phyloP scores from a whole-genome alignment of 73 alveolate species.

The Stentor roeselii region DNA sequence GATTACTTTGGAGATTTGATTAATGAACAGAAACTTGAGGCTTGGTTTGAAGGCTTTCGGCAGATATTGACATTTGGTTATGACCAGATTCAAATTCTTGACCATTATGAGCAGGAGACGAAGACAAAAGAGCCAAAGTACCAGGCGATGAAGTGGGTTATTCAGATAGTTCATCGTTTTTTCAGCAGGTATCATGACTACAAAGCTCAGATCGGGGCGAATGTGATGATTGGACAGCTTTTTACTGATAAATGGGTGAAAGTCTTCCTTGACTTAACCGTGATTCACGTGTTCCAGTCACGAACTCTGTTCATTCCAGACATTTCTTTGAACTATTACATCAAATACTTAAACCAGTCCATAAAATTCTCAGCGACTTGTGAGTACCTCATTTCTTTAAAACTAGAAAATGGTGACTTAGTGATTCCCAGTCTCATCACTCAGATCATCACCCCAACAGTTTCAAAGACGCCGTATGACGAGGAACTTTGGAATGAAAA shows the following conservation, averaged over 20 bases:
- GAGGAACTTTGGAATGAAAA: conserved; percentile 30
- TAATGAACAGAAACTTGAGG: neutral
- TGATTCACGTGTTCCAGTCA: neutral
- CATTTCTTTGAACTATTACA: neutral
- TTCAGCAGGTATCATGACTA: neutral
- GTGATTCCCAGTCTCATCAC: neutral
- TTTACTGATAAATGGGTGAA: neutral
- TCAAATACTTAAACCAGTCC: neutral
- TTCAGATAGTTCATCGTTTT: neutral
- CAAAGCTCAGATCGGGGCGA: neutral
- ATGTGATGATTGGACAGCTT: neutral
- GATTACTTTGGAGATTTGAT: neutral
- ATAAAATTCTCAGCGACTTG: neutral
- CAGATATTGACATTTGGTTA: neutral
- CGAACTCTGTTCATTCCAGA: neutral
- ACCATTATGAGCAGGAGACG: neutral
- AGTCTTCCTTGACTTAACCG: neutral
- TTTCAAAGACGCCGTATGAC: neutral
- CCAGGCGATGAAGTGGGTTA: neutral
- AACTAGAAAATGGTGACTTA: neutral
- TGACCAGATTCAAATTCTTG: neutral
- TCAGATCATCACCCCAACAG: neutral
- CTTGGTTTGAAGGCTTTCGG: neutral
- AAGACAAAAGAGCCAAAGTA: neutral
- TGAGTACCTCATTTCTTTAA: neutral